These are phyloP conservation scores for Scedosporium aurantiacum DNA, from an alignment of 2,329 filamentous ascomycete genomes.

Conservation along the genomic window DNA sequence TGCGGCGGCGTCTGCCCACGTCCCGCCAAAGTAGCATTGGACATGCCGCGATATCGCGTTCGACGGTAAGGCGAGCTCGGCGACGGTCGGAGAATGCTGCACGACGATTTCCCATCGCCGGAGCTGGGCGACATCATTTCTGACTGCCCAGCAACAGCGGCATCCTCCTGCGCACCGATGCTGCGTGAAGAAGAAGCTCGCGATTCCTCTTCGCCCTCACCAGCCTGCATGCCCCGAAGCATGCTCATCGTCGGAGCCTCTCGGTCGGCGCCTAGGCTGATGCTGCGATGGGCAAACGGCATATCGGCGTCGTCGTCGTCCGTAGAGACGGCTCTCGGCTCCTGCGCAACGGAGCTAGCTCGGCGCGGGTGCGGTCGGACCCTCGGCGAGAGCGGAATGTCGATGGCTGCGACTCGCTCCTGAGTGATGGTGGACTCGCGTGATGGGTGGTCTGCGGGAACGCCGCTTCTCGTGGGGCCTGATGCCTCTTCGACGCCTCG, in stretches of 20 bases:
- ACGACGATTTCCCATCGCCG: constrained; percentile 35
- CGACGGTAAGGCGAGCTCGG: constrained; percentile 35
- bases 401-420: constrained; percentile 49
- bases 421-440: constrained; percentile 5
- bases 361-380: constrained; percentile 44
- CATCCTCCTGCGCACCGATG: constrained; percentile 32
- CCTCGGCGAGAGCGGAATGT: constrained; percentile 62
- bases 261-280: constrained; percentile 55
- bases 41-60: constrained; percentile 34
- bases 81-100: constrained; percentile 27
- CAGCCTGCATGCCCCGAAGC: constrained; percentile 19
- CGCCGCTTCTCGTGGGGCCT: neutral
- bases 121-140: constrained; percentile 28
- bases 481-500: neutral
- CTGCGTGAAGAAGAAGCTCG: constrained; percentile 12
- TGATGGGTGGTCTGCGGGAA: neutral
- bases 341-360: constrained; percentile 60
- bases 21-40: constrained; percentile 16
- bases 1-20: constrained; percentile 32
- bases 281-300: constrained; percentile 53
- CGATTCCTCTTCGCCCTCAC: neutral
- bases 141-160: constrained; percentile 25
- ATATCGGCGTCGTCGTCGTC: constrained; percentile 52
- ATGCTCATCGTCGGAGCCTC: constrained; percentile 51
- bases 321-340: constrained; percentile 43